Evolutionary conservation across 2,329 filamentous ascomycete species (phyloP).

Genomic region (Xylaria arbuscula): DNA sequence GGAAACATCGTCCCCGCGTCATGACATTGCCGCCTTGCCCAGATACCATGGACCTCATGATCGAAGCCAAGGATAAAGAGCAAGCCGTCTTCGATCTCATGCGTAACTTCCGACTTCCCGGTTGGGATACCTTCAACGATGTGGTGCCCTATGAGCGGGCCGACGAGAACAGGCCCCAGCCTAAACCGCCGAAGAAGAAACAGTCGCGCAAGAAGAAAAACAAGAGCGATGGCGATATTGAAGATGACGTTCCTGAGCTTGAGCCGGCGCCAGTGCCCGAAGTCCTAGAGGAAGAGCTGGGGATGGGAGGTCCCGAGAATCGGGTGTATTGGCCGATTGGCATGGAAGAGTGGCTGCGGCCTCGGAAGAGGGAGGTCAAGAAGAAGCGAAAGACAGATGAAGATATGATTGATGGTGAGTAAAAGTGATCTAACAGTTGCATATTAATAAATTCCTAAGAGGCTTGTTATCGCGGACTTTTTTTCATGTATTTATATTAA

Average conservation of each 20-base stretch:
- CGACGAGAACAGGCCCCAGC: slow-evolving; percentile 74
- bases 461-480: background rate
- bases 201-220: slow-evolving; percentile 57
- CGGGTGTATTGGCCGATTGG: slow-evolving; percentile 91
- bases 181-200: slow-evolving; percentile 61
- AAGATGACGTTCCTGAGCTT: slow-evolving; percentile 55
- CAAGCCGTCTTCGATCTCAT: slow-evolving; percentile 96
- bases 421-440: slow-evolving; percentile 17
- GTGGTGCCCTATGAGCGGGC: slow-evolving; percentile 79
- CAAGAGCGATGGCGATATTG: slow-evolving; percentile 45
- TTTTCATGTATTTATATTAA: background rate
- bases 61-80: slow-evolving; percentile 98
- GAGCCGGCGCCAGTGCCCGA: slow-evolving; percentile 52
- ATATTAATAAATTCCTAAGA: background rate
- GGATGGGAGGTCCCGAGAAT: slow-evolving; percentile 85
- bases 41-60: slow-evolving; percentile 94
- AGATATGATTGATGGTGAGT: slow-evolving; percentile 49
- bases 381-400: slow-evolving; percentile 56
- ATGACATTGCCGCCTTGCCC: slow-evolving; percentile 83
- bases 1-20: slow-evolving; percentile 87
- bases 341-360: slow-evolving; percentile 90
- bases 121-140: slow-evolving; percentile 79
- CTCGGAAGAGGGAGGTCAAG: slow-evolving; percentile 77
- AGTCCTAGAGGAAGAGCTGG: slow-evolving; percentile 75
- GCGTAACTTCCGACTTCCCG: slow-evolving; percentile 85